phyloP scores from a whole-genome alignment of 768 basidiomycete genomes.

The Antrodiella citrinella region DNA sequence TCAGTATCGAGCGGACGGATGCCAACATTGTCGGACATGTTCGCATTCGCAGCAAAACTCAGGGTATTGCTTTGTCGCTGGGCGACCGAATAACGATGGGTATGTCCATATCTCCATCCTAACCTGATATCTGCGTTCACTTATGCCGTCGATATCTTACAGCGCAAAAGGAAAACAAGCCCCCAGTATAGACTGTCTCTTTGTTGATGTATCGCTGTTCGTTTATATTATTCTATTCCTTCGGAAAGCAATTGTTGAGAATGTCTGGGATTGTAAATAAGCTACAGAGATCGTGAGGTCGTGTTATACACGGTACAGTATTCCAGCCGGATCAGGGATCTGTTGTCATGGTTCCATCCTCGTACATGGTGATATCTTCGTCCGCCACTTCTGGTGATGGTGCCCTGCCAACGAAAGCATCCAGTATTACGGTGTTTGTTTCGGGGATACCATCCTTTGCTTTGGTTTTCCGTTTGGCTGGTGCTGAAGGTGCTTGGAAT shows the following conservation, averaged over 20 bases:
- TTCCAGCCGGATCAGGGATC: too few relatives aligned
- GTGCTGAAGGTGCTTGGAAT: conserved; percentile 37
- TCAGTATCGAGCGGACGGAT: conserved; percentile 85
- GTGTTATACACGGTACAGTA: too few relatives aligned
- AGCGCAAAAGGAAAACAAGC: conserved; percentile 38
- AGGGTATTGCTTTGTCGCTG: conserved; percentile 90
- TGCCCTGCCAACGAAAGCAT: conserved; percentile 34
- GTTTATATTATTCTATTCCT: neutral
- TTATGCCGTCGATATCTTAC: conserved; percentile 8
- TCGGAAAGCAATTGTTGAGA: neutral
- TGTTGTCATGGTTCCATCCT: conserved; percentile 52
- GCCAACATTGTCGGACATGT: conserved; percentile 83
- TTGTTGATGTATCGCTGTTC: neutral
- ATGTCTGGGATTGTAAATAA: neutral
- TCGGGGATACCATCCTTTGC: conserved; percentile 9
- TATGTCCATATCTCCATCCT: conserved; percentile 19
- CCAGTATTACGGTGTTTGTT: conserved; percentile 35
- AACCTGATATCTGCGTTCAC: neutral
- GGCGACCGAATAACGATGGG: conserved; percentile 81
- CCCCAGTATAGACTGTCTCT: conserved; percentile 18
- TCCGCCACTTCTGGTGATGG: conserved; percentile 13
- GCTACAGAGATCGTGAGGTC: too few relatives aligned
- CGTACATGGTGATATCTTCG: conserved; percentile 41
- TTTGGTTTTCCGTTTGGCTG: conserved; percentile 37
- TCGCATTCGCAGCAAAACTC: conserved; percentile 93